phyloP scores from a whole-genome alignment of 1,139 yeast genomes.

The Magnusiomyces ingens region DNA sequence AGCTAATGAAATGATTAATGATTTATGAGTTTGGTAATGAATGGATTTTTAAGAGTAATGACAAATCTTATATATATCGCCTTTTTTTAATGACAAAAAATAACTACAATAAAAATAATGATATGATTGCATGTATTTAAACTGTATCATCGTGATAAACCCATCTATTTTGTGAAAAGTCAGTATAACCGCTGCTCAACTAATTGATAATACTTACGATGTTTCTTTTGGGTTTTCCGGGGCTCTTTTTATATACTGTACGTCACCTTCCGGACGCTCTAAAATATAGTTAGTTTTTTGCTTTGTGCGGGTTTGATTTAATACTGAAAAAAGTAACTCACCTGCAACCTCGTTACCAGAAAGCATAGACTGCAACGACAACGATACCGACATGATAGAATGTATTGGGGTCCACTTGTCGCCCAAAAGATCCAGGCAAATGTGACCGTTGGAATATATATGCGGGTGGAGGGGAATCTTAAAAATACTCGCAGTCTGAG shows the following conservation, averaged over 20 bases:
- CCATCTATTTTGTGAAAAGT: conserved; percentile 25
- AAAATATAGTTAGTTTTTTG: background rate
- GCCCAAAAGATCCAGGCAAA: conserved; percentile 49
- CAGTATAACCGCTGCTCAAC: background rate
- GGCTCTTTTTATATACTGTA: conserved; percentile 43
- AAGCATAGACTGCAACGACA: conserved; percentile 63
- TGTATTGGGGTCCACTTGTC: conserved; percentile 72
- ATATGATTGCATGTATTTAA: conserved; percentile 18
- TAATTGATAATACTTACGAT: conserved; percentile 24
- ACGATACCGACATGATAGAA: conserved; percentile 45
- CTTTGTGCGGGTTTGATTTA: background rate
- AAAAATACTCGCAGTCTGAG: conserved; percentile 18
- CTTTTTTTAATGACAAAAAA: no score
- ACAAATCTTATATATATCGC: no score
- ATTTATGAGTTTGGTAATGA: no score
- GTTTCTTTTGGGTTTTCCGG: conserved; percentile 52
- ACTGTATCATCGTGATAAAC: conserved; percentile 43
- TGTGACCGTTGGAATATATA: conserved; percentile 67
- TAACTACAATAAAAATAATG: no score
- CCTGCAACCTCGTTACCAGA: conserved; percentile 41
- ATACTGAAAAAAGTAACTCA: conserved; percentile 22
- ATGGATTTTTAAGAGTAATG: no score
- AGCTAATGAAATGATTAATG: no score
- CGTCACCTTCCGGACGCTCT: conserved; percentile 50
- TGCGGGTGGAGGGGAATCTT: conserved; percentile 64